Conservation (phyloP, 2,329 filamentous ascomycete genomes). For the Ascochyta rabiei region DNA sequence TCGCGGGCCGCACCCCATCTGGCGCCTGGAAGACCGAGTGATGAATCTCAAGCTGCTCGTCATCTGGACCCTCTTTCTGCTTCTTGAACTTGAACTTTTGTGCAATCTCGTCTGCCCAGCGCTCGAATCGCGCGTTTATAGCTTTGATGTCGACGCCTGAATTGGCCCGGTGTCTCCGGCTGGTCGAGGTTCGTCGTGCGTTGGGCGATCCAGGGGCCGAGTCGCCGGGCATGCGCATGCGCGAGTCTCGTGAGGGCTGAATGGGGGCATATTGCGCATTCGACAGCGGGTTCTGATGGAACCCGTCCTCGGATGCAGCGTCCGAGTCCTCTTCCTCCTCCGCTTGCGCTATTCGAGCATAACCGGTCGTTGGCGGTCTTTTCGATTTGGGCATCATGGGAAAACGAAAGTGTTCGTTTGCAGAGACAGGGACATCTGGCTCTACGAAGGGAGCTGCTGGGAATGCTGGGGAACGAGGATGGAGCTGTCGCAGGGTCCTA, state of each 20-base stretch:
- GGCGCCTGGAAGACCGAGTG: conserved; percentile 96
- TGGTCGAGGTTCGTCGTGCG: conserved; percentile 27
- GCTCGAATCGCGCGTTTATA: conserved; percentile 92
- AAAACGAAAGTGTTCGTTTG: not conserved
- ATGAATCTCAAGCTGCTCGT: conserved; percentile 91
- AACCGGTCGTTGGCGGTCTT: conserved; percentile 56
- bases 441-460: conserved; percentile 13
- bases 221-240: conserved; percentile 50
- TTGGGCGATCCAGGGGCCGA: conserved; percentile 45
- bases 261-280: conserved; percentile 54
- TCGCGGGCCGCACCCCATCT: conserved; percentile 81
- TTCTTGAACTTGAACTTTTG: conserved; percentile 91
- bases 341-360: conserved; percentile 59
- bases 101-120: conserved; percentile 98
- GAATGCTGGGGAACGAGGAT: conserved; percentile 35
- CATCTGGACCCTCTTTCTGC: conserved; percentile 72
- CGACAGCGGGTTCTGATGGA: conserved; percentile 46
- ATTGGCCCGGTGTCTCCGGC: conserved; percentile 69
- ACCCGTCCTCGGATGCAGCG: conserved; percentile 50
- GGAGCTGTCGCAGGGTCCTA: conserved; percentile 25
- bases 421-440: conserved; percentile 7
- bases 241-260: conserved; percentile 51
- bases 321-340: conserved; percentile 55
- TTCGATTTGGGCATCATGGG: conserved; percentile 40
- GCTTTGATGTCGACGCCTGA: conserved; percentile 97